Conservation (phyloP, 371 early-diverging fungal genomes). For the Haplosporangium sp. region DNA sequence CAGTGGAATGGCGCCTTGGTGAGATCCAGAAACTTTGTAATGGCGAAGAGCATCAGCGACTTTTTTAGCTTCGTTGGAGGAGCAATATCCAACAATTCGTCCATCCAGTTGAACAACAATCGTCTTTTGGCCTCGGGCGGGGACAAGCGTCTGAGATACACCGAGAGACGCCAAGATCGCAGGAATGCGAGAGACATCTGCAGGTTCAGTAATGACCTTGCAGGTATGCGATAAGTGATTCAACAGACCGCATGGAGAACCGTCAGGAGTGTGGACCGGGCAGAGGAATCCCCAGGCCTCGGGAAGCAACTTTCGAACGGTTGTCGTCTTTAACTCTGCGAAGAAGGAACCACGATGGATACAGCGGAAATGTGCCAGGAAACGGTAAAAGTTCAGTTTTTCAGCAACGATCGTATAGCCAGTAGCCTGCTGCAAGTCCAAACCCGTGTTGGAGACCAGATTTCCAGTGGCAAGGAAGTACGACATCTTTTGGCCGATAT, state of each 20-base stretch:
- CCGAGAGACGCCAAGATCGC: constrained; percentile 79
- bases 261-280: constrained; percentile 99
- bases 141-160: constrained; percentile 75
- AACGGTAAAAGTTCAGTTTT: constrained; percentile 98
- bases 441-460: constrained; percentile 86
- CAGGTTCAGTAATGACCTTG: constrained; percentile 77
- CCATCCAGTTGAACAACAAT: constrained; percentile 96
- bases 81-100: constrained; percentile 91
- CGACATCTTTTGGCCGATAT: constrained; percentile 90
- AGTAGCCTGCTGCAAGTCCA: constrained; percentile 95
- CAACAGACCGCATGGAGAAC: constrained; percentile 98
- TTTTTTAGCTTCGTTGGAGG: constrained; percentile 70
- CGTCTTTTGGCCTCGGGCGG: constrained; percentile 66
- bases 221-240: constrained; percentile 98
- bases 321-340: constrained; percentile 97
- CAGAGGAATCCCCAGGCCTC: constrained; percentile 99
- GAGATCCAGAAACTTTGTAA: constrained; percentile 76
- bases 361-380: constrained; percentile 97
- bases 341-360: constrained; percentile 99
- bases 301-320: constrained; percentile 97
- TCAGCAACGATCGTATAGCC: constrained; percentile 99
- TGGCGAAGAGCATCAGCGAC: constrained; percentile 82
- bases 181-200: constrained; percentile 75
- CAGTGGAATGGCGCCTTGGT: constrained; percentile 62
- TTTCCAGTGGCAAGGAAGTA: constrained; percentile 98